Evolutionary conservation across 108 stramenopile genomes (phyloP), one percentile per base, ranked within the genome.

Genomic region (Seminavis robusta): DNA sequence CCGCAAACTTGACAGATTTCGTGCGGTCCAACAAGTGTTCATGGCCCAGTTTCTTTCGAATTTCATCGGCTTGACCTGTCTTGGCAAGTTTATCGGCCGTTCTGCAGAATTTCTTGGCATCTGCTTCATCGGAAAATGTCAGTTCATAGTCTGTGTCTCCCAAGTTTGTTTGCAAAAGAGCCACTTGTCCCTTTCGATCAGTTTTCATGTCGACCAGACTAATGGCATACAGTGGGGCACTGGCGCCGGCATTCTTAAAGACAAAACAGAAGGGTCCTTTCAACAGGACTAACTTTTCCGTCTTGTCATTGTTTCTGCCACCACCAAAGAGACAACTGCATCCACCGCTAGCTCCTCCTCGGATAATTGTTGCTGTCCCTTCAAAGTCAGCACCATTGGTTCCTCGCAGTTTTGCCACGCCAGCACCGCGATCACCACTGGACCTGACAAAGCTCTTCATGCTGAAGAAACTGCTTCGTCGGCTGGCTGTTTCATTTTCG

Each of bases 221-320:
- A 45, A 92, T 71, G n/a, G 90, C 90, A 63, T 81, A 92, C 69
- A 77, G 79, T 17, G 90, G 90, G 5, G 79, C 29, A 13, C 54
- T 31, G 15, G 67, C 56, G 1, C 61, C 57, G 37, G 84, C 86
- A 26, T 71, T 66, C 0, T 47, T 47, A 59, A 67, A 92, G 0
- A 92, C 84, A 56, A 92, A 92, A 56, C 80, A 79, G 37, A 84
- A 84, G 21, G 78, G 79, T 33, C 90, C 90, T 67, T 92, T 92
- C 65, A 92, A 74, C 24, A 92, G 63, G 6, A 92, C 29, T 31
- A 73, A 73, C 25, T 66, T 59, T 23, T 81, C 80, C 27, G 65
- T 69, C 16, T 20, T 37, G 13, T 23, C 46, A 8, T 56, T 59
- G 0, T 52, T 44, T 28, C 39, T 34, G n/a, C 58, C 49, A 23